These are phyloP conservation scores for Pelargonium australe DNA, from an alignment of 441 rosid species.

Conservation along the genomic window DNA sequence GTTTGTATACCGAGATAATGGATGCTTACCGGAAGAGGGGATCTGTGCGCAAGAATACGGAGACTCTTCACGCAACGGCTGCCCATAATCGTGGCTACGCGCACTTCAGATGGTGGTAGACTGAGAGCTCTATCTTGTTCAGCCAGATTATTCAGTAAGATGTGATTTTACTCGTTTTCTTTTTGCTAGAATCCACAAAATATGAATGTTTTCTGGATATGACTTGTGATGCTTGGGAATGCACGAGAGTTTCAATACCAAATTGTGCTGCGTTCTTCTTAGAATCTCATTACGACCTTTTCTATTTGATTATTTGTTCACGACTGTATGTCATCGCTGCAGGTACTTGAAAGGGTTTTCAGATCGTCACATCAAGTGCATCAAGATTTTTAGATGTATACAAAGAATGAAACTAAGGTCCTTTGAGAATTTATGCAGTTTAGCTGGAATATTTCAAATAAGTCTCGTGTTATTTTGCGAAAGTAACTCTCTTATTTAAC, in stretches of 20 bases:
- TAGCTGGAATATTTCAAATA: neutral
- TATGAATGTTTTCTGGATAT: neutral
- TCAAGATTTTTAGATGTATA: neutral
- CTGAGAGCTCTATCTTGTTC: no score
- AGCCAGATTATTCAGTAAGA: neutral
- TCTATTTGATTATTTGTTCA: neutral
- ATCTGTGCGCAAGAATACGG: constrained; percentile 10
- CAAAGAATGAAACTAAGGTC: neutral
- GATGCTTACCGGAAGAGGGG: constrained; percentile 6
- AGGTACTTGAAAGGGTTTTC: neutral
- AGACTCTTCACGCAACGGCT: constrained; percentile 8
- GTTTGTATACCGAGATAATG: neutral
- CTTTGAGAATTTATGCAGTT: neutral
- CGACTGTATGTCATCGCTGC: neutral
- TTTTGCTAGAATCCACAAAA: neutral
- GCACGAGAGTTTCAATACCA: no score
- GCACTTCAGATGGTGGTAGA: constrained; percentile 4
- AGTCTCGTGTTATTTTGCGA: neutral
- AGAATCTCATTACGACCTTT: no score
- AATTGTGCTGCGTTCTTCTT: no score
- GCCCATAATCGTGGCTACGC: neutral
- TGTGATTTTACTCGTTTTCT: neutral
- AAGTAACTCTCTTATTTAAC: neutral
- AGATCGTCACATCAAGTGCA: neutral
- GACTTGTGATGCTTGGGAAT: neutral